A percentile compares a stretch with the other conserved stretches of the same genome.
Evolutionary conservation across 371 early-diverging fungal genomes (phyloP).

Genomic region (Zopfochytrium polystomum): DNA sequence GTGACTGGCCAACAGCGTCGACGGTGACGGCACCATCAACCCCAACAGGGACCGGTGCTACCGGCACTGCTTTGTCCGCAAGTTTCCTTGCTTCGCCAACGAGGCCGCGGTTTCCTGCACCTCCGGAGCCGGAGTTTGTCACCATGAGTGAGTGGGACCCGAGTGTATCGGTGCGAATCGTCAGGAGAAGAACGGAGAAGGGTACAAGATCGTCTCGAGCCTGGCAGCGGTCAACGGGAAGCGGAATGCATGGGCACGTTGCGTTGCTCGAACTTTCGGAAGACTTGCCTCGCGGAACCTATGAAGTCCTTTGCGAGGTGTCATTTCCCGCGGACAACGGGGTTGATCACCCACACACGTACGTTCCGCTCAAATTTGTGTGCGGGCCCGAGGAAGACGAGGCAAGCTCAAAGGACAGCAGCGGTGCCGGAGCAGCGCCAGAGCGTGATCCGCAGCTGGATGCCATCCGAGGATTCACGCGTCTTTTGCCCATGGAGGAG

Average conservation of each 20-base stretch:
- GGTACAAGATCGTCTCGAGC: constrained; percentile 11
- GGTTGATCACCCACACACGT: constrained; percentile 13
- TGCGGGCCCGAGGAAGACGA: constrained; percentile 23
- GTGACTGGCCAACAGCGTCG: constrained; percentile 29
- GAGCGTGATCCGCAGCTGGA: constrained; percentile 29
- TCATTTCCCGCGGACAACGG: constrained; percentile 17
- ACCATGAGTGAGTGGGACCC: constrained; percentile 20
- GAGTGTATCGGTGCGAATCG: constrained; percentile 9
- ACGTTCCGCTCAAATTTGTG: constrained; percentile 26
- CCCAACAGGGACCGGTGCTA: background rate
- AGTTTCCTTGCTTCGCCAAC: constrained; percentile 17
- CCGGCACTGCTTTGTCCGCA: background rate
- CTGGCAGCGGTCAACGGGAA: constrained; percentile 24
- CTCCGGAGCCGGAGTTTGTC: constrained; percentile 32
- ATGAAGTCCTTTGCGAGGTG: constrained; percentile 32
- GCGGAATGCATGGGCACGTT: constrained; percentile 28
- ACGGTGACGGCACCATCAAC: background rate
- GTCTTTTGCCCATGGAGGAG: constrained; percentile 27
- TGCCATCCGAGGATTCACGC: constrained; percentile 23
- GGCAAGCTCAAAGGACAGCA: too few species aligned
- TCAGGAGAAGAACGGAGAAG: constrained; percentile 20
- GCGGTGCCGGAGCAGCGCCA: constrained; percentile 1
- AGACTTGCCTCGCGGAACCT: constrained; percentile 30
- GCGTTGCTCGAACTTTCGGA: constrained; percentile 22
- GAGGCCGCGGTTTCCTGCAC: constrained; percentile 19